Conservation (phyloP, 345 rosid genomes). For the Ricinus communis region DNA sequence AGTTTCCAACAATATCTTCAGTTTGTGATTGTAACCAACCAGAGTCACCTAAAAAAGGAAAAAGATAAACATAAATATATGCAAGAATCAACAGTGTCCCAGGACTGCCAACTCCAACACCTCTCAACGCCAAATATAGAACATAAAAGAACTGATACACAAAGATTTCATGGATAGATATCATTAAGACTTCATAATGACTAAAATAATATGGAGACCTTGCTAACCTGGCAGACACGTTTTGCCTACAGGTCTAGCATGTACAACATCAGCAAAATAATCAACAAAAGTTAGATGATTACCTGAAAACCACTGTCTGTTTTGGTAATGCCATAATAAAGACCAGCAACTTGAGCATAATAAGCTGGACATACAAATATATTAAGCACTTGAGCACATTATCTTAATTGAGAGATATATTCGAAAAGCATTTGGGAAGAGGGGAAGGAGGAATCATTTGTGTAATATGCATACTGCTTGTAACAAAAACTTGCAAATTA, state of each 20-base stretch:
- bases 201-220: neutral
- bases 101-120: neutral
- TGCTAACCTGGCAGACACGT: neutral
- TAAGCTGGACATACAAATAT: slow-evolving; percentile 56
- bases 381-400: neutral
- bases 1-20: slow-evolving; percentile 75
- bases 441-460: neutral
- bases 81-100: neutral
- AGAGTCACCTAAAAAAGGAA: slow-evolving; percentile 56
- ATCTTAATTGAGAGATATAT: neutral
- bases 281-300: slow-evolving; percentile 7
- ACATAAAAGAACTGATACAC: neutral
- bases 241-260: neutral
- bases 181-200: too few species aligned
- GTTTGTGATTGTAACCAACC: slow-evolving; percentile 85
- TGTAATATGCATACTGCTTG: neutral
- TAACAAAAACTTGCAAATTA: neutral
- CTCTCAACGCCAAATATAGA: neutral
- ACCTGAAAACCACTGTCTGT: slow-evolving; percentile 79
- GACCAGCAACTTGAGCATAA: slow-evolving; percentile 92
- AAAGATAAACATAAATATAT: neutral
- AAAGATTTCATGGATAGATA: too few species aligned
- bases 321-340: slow-evolving; percentile 52
- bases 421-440: neutral
- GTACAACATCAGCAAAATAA: slow-evolving; percentile 10